A percentile compares a stretch with the other conserved stretches of the same genome.
Evolutionary conservation across 2,329 filamentous ascomycete genomes (phyloP).

Genomic region (Albophoma yamanashiensis): DNA sequence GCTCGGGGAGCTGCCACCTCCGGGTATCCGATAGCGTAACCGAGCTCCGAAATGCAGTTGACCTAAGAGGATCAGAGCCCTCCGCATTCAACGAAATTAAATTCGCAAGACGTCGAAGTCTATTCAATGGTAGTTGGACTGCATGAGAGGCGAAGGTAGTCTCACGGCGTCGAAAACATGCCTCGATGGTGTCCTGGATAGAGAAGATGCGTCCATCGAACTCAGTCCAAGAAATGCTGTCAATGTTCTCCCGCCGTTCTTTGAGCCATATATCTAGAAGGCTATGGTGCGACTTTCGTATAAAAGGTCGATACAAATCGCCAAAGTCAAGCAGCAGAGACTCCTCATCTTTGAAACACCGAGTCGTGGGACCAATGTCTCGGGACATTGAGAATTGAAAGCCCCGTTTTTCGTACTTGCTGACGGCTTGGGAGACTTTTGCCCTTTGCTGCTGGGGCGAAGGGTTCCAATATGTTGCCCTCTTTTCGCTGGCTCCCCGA

Average conservation of each 20-base stretch:
- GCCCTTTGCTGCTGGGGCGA: not conserved
- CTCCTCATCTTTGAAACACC: constrained; percentile 1
- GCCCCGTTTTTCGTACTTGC: constrained; percentile 2
- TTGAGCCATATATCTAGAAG: constrained; percentile 2
- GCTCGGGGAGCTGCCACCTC: not conserved
- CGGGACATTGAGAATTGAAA: constrained; percentile 1
- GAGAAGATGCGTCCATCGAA: constrained; percentile 2
- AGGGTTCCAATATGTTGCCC: constrained; percentile 2
- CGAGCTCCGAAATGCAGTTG: not conserved
- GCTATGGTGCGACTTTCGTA: not conserved
- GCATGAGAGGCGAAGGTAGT: constrained; percentile 2
- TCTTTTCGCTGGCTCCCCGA: not conserved
- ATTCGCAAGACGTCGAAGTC: constrained; percentile 1
- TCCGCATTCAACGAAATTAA: constrained; percentile 1
- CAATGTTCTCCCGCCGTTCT: constrained; percentile 2
- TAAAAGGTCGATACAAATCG: constrained; percentile 1
- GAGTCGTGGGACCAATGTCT: not conserved
- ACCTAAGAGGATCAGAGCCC: not conserved
- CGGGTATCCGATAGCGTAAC: not conserved
- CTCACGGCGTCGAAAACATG: not conserved
- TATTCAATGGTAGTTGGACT: not conserved
- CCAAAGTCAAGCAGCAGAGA: constrained; percentile 1
- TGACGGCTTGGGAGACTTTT: not conserved
- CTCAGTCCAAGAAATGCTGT: constrained; percentile 2
- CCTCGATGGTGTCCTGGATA: not conserved